Percentiles rank a stretch among this genome's conserved stretches.
These are phyloP conservation scores for Sugiyamaella marilandica DNA, from an alignment of 805 yeast genomes.

Conservation along the genomic window DNA sequence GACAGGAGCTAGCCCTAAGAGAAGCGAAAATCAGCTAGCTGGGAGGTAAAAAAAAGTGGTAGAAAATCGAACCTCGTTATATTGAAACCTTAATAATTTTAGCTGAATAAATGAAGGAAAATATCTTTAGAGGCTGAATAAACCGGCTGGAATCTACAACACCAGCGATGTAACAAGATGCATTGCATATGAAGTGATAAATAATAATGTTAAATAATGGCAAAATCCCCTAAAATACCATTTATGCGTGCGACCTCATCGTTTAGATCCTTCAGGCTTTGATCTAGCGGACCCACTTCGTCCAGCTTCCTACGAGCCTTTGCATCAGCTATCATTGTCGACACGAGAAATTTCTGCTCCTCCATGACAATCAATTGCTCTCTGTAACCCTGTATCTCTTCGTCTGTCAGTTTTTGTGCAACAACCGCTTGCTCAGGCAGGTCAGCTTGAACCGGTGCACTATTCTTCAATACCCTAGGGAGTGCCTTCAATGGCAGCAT, in stretches of 20 bases:
- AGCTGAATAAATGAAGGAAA: too few relatives aligned
- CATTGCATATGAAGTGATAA: background rate
- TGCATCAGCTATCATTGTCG: conserved; percentile 55
- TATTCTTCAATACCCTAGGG: conserved; percentile 41
- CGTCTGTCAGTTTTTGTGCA: background rate
- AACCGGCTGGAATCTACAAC: too few relatives aligned
- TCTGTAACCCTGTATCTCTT: conserved; percentile 42
- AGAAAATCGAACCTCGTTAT: too few relatives aligned
- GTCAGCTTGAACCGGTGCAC: conserved; percentile 1
- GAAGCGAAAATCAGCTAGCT: too few relatives aligned
- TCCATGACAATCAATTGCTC: conserved; percentile 81
- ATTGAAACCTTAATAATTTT: too few relatives aligned
- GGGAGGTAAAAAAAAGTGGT: too few relatives aligned
- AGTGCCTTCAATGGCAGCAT: conserved; percentile 59
- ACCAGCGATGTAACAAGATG: too few relatives aligned
- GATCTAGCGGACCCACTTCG: conserved; percentile 58
- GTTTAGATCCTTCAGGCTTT: conserved; percentile 54
- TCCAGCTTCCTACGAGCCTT: conserved; percentile 71
- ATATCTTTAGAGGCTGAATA: too few relatives aligned
- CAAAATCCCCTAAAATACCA: conserved; percentile 52
- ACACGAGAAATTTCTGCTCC: conserved; percentile 74
- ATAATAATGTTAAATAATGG: conserved; percentile 18
- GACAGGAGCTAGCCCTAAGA: too few relatives aligned
- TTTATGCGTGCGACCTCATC: conserved; percentile 38
- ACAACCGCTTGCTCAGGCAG: conserved; percentile 4